phyloP scores from a whole-genome alignment of 352 stramenopile species.

The Phytopythium montanum region DNA sequence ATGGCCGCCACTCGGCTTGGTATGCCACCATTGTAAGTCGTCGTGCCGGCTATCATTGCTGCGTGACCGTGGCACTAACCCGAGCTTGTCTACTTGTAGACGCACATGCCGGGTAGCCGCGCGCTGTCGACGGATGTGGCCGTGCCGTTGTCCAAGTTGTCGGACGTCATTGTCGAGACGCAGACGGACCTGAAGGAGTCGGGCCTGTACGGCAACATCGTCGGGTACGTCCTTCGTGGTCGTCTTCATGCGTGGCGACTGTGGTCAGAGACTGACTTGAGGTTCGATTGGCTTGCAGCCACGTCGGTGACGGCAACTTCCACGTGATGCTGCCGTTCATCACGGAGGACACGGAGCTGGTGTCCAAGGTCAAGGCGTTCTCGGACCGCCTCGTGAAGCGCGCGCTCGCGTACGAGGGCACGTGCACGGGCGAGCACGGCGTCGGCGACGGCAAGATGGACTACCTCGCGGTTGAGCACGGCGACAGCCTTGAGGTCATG shows the following conservation, averaged over 20 bases:
- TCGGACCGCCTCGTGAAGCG: constrained; percentile 79
- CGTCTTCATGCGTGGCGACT: neutral
- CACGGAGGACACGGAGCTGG: constrained; percentile 78
- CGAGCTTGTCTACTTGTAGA: constrained; percentile 19
- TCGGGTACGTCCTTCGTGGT: constrained; percentile 43
- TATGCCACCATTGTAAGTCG: constrained; percentile 73
- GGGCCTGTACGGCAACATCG: constrained; percentile 90
- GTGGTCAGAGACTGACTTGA: constrained; percentile 6
- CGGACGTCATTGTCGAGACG: constrained; percentile 92
- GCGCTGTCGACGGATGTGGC: constrained; percentile 95
- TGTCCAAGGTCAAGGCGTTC: constrained; percentile 86
- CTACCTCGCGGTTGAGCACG: constrained; percentile 91
- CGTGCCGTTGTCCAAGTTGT: constrained; percentile 93
- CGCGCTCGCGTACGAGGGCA: constrained; percentile 91
- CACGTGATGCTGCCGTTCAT: constrained; percentile 95
- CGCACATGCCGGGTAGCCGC: constrained; percentile 73
- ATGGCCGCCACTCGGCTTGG: constrained; percentile 81
- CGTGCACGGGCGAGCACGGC: constrained; percentile 98
- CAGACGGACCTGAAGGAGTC: constrained; percentile 88
- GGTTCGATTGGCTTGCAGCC: constrained; percentile 20
- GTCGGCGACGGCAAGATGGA: constrained; percentile 95
- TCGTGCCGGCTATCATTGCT: neutral
- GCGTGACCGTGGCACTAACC: constrained; percentile 14
- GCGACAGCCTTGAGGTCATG: constrained; percentile 92
- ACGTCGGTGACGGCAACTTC: constrained; percentile 97